A percentile compares a stretch with the other conserved stretches of the same genome.
Evolutionary conservation across 768 basidiomycete species (phyloP).

Genomic region (Leucosporidium scottii): DNA sequence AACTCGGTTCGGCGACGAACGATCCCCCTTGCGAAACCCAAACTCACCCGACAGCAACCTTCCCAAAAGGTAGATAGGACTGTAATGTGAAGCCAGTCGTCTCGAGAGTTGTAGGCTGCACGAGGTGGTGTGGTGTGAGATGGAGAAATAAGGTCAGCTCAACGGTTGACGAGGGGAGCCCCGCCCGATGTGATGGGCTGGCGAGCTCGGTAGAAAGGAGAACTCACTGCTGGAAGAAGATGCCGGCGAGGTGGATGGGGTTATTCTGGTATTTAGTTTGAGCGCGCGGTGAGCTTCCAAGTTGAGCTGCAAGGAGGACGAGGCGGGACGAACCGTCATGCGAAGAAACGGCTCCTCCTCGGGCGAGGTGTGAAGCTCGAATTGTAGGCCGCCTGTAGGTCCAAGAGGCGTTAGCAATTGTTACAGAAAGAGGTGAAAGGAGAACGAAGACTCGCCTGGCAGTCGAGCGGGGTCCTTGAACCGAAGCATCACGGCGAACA

Average conservation of each 20-base stretch:
- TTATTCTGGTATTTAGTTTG: no score
- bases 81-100: constrained; percentile 4
- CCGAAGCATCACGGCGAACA: constrained; percentile 78
- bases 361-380: neutral
- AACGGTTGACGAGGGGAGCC: neutral
- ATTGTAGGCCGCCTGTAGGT: neutral
- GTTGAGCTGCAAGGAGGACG: no score
- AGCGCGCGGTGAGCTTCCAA: no score
- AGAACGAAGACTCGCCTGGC: constrained; percentile 54
- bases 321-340: neutral
- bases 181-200: neutral
- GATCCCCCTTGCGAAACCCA: neutral
- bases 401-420: neutral
- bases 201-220: neutral
- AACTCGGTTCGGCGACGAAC: neutral
- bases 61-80: constrained; percentile 1
- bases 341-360: neutral
- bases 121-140: no score
- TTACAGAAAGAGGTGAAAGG: no score
- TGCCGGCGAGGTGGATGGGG: neutral
- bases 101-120: neutral
- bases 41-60: neutral
- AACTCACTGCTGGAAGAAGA: constrained; percentile 8
- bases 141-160: neutral
- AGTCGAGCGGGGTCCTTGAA: constrained; percentile 74